Percentiles rank a stretch among this genome's conserved stretches.
Evolutionary conservation across 2,329 filamentous ascomycete species (phyloP).

Genomic region (Trichoderma koningiopsis): DNA sequence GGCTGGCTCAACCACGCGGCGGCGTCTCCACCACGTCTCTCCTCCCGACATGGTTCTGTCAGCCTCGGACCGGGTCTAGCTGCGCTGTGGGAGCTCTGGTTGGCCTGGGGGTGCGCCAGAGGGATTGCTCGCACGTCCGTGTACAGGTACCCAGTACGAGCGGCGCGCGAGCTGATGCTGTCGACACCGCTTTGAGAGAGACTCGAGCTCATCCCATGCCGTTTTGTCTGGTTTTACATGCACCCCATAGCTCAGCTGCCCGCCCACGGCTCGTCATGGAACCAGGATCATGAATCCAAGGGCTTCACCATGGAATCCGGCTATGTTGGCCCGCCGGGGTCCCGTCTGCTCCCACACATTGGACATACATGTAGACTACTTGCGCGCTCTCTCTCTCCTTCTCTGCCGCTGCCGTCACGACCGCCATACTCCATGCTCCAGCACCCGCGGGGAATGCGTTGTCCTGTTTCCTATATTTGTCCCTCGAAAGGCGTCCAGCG

Average conservation of each 20-base stretch:
- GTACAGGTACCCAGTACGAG: conserved; percentile 15
- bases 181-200: conserved; percentile 21
- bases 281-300: conserved; percentile 25
- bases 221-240: conserved; percentile 31
- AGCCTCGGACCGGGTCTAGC: conserved; percentile 22
- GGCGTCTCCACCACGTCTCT: conserved; percentile 22
- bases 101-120: conserved; percentile 5
- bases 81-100: not conserved
- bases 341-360: conserved; percentile 22
- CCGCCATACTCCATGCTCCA: conserved; percentile 13
- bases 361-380: conserved; percentile 26
- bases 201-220: conserved; percentile 16
- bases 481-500: not conserved
- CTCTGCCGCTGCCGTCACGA: conserved; percentile 13
- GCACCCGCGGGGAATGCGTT: conserved; percentile 18
- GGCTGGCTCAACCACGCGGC: conserved; percentile 28
- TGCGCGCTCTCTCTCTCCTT: conserved; percentile 22
- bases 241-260: conserved; percentile 39
- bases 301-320: conserved; percentile 22
- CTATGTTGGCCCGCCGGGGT: conserved; percentile 20
- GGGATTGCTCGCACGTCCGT: conserved; percentile 14
- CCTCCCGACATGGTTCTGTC: conserved; percentile 25
- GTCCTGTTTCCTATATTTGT: conserved; percentile 24
- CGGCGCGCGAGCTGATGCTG: conserved; percentile 24
- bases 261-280: conserved; percentile 30